Evolutionary conservation across 1,139 yeast genomes (phyloP), one percentile per base, ranked within the genome.

Genomic region (Maudiozyma humilis): DNA sequence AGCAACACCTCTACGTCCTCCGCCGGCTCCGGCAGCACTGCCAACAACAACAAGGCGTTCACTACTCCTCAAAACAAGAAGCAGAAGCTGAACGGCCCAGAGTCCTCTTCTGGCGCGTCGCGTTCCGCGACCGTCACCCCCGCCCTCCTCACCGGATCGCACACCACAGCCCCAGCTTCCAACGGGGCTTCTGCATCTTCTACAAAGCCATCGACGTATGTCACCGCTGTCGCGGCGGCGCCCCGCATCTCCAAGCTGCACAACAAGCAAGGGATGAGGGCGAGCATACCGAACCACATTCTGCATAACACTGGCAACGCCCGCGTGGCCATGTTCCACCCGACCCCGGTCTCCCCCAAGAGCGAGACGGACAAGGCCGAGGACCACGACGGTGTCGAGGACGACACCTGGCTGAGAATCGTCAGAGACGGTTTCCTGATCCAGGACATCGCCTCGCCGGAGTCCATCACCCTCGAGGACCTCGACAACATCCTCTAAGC

Each of bases 171-270:
- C 8, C n/a, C 18, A 19, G n/a, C n/a, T n/a, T 27, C 35, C 5
- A 19, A n/a, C 12, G 25, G 43, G 15, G 31, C 16, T 14, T 15
- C 43, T 29, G 15, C 18, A 8, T 33, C 32, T 18, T 15, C 32
- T 8, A 18, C 19, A 14, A 35, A 17, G 25, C 18, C 10, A 13
- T 7, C 41, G n/a, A 19, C 52, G 13, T 60, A 62, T 41, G 40
- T 82, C 44, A 81, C 88, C n/a, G 86, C 86, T 31, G 89, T 89
- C 16, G 87, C 88, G 14, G 87, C 86, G 29, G 86, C 89, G 36
- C 91, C 89, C 47, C 70, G 89, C 55, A 76, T 82, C n/a, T 81
- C 86, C 16, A 73, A 76, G 51, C 68, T 75, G 31, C 74, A 80
- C 5, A 66, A 76, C 25, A 56, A 50, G 43, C 52, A 48, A 35